Percentiles rank a stretch among this genome's conserved stretches.
phyloP scores from a whole-genome alignment of 2,329 filamentous ascomycete species.

The Beauveria scarabaeidicola region DNA sequence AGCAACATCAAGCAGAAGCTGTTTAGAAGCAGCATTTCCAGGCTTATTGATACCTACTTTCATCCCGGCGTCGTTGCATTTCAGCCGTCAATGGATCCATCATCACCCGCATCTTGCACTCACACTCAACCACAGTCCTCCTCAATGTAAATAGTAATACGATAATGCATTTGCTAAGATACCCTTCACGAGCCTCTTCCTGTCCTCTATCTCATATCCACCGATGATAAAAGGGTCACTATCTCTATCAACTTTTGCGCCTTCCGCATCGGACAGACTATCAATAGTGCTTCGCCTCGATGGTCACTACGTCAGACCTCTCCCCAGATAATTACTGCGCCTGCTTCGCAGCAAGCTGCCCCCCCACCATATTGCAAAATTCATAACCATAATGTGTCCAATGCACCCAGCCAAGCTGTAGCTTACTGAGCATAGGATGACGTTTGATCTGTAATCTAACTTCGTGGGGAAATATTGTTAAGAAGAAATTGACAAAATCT shows the following conservation, averaged over 20 bases:
- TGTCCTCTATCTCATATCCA: constrained; percentile 5
- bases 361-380: constrained; percentile 44
- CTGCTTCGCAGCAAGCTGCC: neutral
- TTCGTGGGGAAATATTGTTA: constrained; percentile 42
- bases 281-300: neutral
- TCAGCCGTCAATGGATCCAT: neutral
- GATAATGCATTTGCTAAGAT: constrained; percentile 8
- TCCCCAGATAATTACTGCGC: neutral
- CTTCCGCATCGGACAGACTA: neutral
- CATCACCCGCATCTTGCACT: neutral
- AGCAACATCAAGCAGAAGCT: constrained; percentile 21
- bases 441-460: constrained; percentile 45
- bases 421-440: constrained; percentile 48
- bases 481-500: constrained; percentile 38
- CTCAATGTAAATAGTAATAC: constrained; percentile 4
- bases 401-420: constrained; percentile 43
- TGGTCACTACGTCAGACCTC: neutral
- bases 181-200: neutral
- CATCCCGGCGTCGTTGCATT: neutral
- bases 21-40: neutral
- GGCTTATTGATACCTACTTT: neutral
- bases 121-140: neutral
- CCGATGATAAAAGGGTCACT: neutral
- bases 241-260: neutral
- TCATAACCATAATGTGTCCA: constrained; percentile 55